These are phyloP conservation scores for Hirschioporus abietinus DNA, from an alignment of 768 basidiomycete species.

Conservation along the genomic window DNA sequence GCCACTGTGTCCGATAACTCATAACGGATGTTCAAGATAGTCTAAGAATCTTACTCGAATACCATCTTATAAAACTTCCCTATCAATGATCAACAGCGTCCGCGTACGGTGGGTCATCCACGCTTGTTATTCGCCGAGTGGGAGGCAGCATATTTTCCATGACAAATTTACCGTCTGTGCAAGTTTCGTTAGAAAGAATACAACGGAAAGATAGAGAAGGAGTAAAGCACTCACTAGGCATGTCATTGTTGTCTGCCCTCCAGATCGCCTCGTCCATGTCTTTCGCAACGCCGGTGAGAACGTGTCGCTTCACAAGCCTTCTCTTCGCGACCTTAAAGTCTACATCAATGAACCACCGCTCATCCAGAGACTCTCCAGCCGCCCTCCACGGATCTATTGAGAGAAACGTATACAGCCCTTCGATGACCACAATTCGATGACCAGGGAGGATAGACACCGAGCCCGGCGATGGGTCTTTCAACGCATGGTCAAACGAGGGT, in stretches of 20 bases:
- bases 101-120: constrained; percentile 30
- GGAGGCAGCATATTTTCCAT: constrained; percentile 32
- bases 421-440: constrained; percentile 80
- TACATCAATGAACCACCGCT: constrained; percentile 70
- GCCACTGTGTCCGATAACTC: too few relatives aligned
- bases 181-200: neutral
- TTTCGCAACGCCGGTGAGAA: constrained; percentile 69
- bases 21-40: too few relatives aligned
- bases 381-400: constrained; percentile 67
- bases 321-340: constrained; percentile 48
- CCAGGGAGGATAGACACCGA: constrained; percentile 50
- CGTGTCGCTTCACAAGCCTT: constrained; percentile 67
- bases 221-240: constrained; percentile 50
- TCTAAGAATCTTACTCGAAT: too few relatives aligned
- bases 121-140: constrained; percentile 35
- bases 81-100: neutral
- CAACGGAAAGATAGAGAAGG: constrained; percentile 15
- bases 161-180: constrained; percentile 41
- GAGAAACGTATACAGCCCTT: constrained; percentile 85
- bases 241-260: constrained; percentile 75
- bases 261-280: constrained; percentile 57
- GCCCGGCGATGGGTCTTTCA: constrained; percentile 76
- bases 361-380: constrained; percentile 63
- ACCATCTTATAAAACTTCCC: too few relatives aligned
- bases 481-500: constrained; percentile 81